A percentile compares a stretch with the other conserved stretches of the same genome.
Conservation (phyloP, 176 grass and related monocot genomes). For the Aegilops tauschii region DNA sequence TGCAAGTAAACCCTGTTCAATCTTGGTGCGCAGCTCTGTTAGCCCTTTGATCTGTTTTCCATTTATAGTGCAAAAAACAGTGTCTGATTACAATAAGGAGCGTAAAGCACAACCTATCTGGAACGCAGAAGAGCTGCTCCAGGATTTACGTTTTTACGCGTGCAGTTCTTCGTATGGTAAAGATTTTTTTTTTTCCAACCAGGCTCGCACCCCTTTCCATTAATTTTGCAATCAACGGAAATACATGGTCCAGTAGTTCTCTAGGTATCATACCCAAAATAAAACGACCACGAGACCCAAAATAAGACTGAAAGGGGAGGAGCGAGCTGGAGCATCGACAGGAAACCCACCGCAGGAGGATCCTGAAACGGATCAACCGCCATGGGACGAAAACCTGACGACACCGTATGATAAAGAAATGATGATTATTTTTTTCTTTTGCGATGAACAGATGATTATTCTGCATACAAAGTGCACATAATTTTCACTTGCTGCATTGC, state of each 20-base stretch:
- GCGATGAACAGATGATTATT: not conserved
- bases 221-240: too few species aligned
- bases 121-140: not conserved
- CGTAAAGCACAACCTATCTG: not conserved
- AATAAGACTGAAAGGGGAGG: too few species aligned
- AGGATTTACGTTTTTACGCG: not conserved
- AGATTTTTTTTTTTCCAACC: too few species aligned
- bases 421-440: slow-evolving; percentile 1
- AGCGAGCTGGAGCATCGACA: too few species aligned
- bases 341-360: too few species aligned
- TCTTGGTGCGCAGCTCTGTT: not conserved
- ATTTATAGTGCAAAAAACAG: not conserved
- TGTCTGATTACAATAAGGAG: not conserved
- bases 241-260: too few species aligned
- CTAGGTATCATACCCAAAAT: too few species aligned
- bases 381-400: too few species aligned
- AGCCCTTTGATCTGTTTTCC: not conserved
- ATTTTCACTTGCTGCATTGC: not conserved
- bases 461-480: not conserved
- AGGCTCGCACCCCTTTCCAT: too few species aligned
- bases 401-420: not conserved
- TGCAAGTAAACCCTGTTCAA: not conserved
- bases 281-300: too few species aligned
- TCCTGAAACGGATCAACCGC: too few species aligned
- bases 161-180: not conserved